These are phyloP conservation scores for Coprinopsis marcescibilis DNA, from an alignment of 768 basidiomycete species.

Conservation along the genomic window DNA sequence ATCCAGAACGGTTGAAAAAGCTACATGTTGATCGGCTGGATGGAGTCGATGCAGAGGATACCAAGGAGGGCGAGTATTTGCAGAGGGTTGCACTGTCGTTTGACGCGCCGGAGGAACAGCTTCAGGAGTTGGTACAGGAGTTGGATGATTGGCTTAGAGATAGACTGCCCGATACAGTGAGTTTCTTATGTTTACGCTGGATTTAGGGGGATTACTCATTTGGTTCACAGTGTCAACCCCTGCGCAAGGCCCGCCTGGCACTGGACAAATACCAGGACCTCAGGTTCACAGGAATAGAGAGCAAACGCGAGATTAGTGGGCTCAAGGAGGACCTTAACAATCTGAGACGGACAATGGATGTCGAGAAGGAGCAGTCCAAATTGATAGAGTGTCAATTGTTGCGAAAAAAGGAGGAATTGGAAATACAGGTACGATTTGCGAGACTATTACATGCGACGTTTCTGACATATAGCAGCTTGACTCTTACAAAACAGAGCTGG, in stretches of 20 bases:
- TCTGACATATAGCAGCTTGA: not conserved
- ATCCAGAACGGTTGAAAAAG: constrained; percentile 53
- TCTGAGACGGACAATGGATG: constrained; percentile 21
- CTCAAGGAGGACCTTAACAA: constrained; percentile 25
- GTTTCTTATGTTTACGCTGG: constrained; percentile 20
- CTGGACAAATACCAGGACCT: constrained; percentile 34
- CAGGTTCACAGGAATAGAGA: constrained; percentile 27
- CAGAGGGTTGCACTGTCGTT: constrained; percentile 33
- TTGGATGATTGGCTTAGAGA: constrained; percentile 46
- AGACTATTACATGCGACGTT: constrained; percentile 22
- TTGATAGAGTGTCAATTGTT: constrained; percentile 32
- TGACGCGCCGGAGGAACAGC: constrained; percentile 32
- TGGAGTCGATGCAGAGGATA: constrained; percentile 26
- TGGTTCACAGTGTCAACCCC: constrained; percentile 15
- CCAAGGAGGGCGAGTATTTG: constrained; percentile 31
- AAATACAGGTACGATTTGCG: too few species aligned
- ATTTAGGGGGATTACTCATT: constrained; percentile 1
- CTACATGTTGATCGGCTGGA: constrained; percentile 55
- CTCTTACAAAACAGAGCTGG: constrained; percentile 25
- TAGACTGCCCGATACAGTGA: constrained; percentile 34
- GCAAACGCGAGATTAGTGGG: constrained; percentile 24
- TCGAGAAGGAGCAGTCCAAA: constrained; percentile 29
- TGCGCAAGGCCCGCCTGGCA: constrained; percentile 30
- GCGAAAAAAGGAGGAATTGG: constrained; percentile 21
- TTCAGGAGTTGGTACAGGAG: constrained; percentile 36